These are phyloP conservation scores for Gymnopus androsaceus DNA, from an alignment of 1,284 basidiomycete species.

Conservation along the genomic window DNA sequence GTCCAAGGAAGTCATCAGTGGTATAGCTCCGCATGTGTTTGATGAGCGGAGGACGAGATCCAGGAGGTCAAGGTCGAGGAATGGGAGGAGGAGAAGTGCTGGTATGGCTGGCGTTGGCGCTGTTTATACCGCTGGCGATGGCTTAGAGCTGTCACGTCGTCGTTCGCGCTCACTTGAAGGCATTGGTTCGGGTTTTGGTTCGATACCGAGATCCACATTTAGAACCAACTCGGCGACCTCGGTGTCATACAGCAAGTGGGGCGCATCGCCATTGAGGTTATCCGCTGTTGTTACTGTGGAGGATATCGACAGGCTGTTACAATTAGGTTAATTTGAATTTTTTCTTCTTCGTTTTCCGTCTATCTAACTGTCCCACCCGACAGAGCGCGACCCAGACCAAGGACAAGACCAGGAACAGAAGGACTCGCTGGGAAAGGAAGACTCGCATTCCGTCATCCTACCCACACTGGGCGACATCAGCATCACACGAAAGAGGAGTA, in stretches of 20 bases:
- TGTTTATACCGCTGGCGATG: background rate
- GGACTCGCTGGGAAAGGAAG: too few relatives aligned
- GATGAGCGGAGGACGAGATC: slow-evolving; percentile 26
- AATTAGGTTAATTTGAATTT: too few relatives aligned
- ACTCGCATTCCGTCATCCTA: too few relatives aligned
- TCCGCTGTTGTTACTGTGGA: slow-evolving; percentile 9
- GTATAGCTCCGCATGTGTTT: slow-evolving; percentile 36
- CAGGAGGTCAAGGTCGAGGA: slow-evolving; percentile 9
- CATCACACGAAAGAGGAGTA: too few relatives aligned
- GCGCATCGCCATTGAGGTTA: slow-evolving; percentile 3
- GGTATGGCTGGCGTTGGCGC: slow-evolving; percentile 1
- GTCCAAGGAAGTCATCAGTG: slow-evolving; percentile 32
- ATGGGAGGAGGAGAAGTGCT: slow-evolving; percentile 14
- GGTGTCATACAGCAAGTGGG: background rate
- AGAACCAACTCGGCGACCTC: background rate
- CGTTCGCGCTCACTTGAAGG: background rate
- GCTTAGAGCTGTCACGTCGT: background rate
- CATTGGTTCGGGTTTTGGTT: too few relatives aligned
- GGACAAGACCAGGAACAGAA: too few relatives aligned
- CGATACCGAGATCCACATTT: background rate
- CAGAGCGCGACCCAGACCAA: too few relatives aligned
- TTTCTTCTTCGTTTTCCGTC: background rate
- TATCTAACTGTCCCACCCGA: too few relatives aligned
- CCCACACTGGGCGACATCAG: too few relatives aligned
- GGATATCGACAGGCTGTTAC: slow-evolving; percentile 2